Evolutionary conservation across 2,329 filamentous ascomycete species (phyloP).

Genomic region (Aspergillus sp.): DNA sequence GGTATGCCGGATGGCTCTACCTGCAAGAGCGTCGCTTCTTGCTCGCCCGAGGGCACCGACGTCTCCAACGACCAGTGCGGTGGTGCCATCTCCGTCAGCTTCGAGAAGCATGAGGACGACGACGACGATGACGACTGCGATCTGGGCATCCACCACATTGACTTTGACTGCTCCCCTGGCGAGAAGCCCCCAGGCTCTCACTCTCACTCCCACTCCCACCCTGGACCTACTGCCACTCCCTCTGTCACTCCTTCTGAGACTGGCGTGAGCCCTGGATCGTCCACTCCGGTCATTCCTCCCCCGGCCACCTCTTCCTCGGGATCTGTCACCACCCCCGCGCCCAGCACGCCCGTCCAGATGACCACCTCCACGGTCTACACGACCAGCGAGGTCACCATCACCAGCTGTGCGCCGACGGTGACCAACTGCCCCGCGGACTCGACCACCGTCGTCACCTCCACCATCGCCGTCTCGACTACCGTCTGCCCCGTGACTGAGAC

Average conservation of each 20-base stretch:
- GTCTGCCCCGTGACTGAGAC: slow-evolving; percentile 51
- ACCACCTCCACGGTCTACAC: slow-evolving; percentile 40
- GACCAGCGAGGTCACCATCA: slow-evolving; percentile 39
- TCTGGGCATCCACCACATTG: slow-evolving; percentile 53
- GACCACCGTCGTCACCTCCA: slow-evolving; percentile 53
- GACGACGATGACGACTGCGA: slow-evolving; percentile 61
- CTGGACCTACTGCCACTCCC: slow-evolving; percentile 3
- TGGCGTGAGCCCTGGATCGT: slow-evolving; percentile 22
- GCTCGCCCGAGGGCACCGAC: slow-evolving; percentile 65
- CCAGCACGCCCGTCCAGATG: slow-evolving; percentile 21
- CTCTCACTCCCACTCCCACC: slow-evolving; percentile 3
- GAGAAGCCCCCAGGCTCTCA: slow-evolving; percentile 11
- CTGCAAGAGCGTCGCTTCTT: slow-evolving; percentile 75
- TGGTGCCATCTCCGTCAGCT: slow-evolving; percentile 78
- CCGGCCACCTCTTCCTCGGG: slow-evolving; percentile 16
- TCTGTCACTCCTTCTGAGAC: slow-evolving; percentile 18
- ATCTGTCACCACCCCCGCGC: slow-evolving; percentile 11
- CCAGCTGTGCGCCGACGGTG: slow-evolving; percentile 39
- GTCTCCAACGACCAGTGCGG: slow-evolving; percentile 87
- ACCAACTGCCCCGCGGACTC: slow-evolving; percentile 54
- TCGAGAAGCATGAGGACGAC: slow-evolving; percentile 49
- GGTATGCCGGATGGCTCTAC: slow-evolving; percentile 76
- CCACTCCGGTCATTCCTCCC: slow-evolving; percentile 13
- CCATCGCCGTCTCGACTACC: slow-evolving; percentile 59
- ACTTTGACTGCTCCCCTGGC: slow-evolving; percentile 28